Evolutionary conservation across 169 alveolate species (phyloP), one percentile per base, ranked within the genome.

Genomic region (Hammondia hammondi): DNA sequence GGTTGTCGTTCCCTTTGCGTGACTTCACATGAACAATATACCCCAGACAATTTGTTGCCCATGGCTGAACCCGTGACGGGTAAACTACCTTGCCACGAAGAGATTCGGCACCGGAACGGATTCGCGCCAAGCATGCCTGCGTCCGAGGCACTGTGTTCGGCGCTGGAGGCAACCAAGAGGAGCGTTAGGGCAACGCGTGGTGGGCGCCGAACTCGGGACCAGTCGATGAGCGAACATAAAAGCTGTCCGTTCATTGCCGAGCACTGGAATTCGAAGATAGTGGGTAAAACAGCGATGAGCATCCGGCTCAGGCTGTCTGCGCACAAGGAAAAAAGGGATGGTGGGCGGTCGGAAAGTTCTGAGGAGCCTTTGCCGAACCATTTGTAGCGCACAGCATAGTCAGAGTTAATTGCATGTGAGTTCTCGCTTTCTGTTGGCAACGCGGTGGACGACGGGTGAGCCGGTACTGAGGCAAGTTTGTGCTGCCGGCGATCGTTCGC

Each of bases 281-380:
- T 6, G 29, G 48, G 48, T 17, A 77, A 37, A 32, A 32, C 29
- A 17, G 87, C 87, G 12, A 39, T 14, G 56, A 77, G 48, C 87
- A 77, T 77, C 48, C 48, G 87, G 46, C 32, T 77, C 48, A 24
- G 21, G 87, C 87, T 77, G 48, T 32, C 87, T 29, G 32, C 87
- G 87, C 87, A 77, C 43, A 77, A 39, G 87, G 87, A 24, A 29
- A 77, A 77, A 32, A 77, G 48, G 32, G 87, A 77, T 32, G 87
- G 87, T 17, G 46, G 87, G 29, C 27, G 77, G 35, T 67, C 32
- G 77, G 27, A 4, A 67, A 17, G 24, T 14, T 52, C 10, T 52
- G 77, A 27, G 3, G 32, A 67, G 12, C 27, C 32, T 21, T 27
- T 27, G 32, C 24, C 32, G 10, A 27, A 67, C 24, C 77, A 29